phyloP scores from a whole-genome alignment of 78 protist genomes.

The Dictyostelium firmibasis region DNA sequence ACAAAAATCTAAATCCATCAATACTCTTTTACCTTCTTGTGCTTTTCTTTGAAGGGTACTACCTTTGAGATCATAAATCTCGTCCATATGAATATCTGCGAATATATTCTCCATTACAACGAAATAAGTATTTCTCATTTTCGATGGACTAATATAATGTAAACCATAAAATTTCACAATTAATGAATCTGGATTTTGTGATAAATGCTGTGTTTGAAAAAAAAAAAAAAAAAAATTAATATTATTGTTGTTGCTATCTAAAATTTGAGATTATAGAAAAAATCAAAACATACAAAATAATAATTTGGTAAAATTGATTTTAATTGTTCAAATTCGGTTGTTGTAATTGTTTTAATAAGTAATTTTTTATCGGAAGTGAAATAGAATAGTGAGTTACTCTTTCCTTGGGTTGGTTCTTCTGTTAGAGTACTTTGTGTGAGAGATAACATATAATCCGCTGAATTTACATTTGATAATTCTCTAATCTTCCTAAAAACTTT shows the following conservation, averaged over 20 bases:
- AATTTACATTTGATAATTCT: slow-evolving; percentile 39
- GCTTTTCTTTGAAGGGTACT: slow-evolving; percentile 52
- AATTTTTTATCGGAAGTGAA: slow-evolving; percentile 60
- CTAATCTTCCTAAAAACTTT: slow-evolving; percentile 66
- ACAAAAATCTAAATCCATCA: slow-evolving; percentile 72
- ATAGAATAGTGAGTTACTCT: slow-evolving; percentile 61
- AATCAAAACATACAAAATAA: slow-evolving; percentile 49
- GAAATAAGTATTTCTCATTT: slow-evolving; percentile 56
- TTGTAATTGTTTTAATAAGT: slow-evolving; percentile 52
- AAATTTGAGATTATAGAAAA: too few species aligned
- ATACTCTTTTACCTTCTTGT: slow-evolving; percentile 34
- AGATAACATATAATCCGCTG: slow-evolving; percentile 70
- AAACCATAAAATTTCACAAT: slow-evolving; percentile 54
- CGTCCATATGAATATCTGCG: slow-evolving; percentile 27
- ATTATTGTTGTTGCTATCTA: background rate
- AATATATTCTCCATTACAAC: slow-evolving; percentile 72
- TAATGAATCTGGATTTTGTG: slow-evolving; percentile 57
- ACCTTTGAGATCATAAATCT: slow-evolving; percentile 69
- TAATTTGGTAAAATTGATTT: slow-evolving; percentile 34
- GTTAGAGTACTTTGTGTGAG: slow-evolving; percentile 33
- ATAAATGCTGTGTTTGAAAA: slow-evolving; percentile 22
- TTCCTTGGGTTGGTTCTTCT: slow-evolving; percentile 57
- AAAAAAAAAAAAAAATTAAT: background rate
- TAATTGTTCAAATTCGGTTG: slow-evolving; percentile 52
- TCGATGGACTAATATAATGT: slow-evolving; percentile 71